Percentiles rank a stretch among this genome's conserved stretches.
phyloP scores from a whole-genome alignment of 331 rosid genomes.

The Acacia concinna region DNA sequence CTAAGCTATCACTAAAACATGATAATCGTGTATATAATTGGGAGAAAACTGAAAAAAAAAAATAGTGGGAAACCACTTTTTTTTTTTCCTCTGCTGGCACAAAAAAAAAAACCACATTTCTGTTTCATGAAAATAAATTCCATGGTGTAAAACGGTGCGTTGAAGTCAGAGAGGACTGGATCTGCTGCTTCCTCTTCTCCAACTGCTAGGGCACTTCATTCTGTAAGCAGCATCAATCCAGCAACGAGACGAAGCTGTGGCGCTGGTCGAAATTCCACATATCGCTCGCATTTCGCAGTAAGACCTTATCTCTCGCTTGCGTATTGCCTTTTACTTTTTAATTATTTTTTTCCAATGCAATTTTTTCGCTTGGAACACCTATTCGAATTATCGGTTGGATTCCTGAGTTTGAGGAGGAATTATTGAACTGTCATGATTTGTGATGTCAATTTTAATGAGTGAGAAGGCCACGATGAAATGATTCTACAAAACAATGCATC shows the following conservation, averaged over 20 bases:
- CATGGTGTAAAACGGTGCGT: conserved; percentile 4
- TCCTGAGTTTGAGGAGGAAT: not conserved
- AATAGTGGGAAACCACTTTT: no score
- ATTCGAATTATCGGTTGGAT: not conserved
- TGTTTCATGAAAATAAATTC: not conserved
- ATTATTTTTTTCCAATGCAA: not conserved
- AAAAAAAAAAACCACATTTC: no score
- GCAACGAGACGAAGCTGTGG: not conserved
- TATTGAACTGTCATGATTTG: not conserved
- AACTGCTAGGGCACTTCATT: conserved; percentile 18
- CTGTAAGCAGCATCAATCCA: not conserved
- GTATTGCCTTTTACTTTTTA: not conserved
- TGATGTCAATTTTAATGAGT: not conserved
- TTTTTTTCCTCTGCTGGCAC: no score
- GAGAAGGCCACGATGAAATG: not conserved
- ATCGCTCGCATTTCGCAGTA: not conserved
- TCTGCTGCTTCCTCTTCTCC: not conserved
- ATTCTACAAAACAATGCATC: not conserved
- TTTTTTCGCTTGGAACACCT: not conserved
- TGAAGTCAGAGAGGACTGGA: not conserved
- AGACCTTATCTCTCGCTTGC: not conserved
- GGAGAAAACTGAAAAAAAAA: no score
- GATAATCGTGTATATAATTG: no score
- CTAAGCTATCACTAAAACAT: no score
- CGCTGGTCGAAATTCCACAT: not conserved